These are phyloP conservation scores for Fusarium udum DNA, from an alignment of 2,329 filamentous ascomycete genomes.

Conservation along the genomic window DNA sequence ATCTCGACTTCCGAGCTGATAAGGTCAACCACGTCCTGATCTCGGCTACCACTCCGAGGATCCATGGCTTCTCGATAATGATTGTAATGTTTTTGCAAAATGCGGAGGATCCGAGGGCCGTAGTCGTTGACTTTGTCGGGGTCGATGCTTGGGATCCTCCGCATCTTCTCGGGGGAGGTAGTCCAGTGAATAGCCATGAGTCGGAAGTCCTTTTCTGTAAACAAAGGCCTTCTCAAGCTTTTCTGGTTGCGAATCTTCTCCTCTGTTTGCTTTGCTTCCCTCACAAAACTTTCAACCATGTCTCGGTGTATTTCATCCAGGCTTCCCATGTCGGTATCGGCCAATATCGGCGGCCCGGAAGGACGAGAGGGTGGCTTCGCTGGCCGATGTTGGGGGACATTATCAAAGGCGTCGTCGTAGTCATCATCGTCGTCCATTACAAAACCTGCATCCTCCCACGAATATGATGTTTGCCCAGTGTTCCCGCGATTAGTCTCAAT, in stretches of 20 bases:
- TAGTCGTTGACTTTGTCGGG: slow-evolving; percentile 68
- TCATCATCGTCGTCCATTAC: slow-evolving; percentile 53
- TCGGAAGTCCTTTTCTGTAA: slow-evolving; percentile 74
- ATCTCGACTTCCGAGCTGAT: slow-evolving; percentile 57
- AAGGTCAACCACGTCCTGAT: slow-evolving; percentile 63
- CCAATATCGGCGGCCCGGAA: slow-evolving; percentile 66
- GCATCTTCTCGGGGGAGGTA: slow-evolving; percentile 68
- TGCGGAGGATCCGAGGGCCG: slow-evolving; percentile 67
- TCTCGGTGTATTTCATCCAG: slow-evolving; percentile 69
- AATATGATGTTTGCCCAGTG: slow-evolving; percentile 53
- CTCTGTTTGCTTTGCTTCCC: slow-evolving; percentile 67
- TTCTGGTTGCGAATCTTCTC: slow-evolving; percentile 69
- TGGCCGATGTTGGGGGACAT: slow-evolving; percentile 51
- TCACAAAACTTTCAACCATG: slow-evolving; percentile 72
- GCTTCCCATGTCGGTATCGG: slow-evolving; percentile 61
- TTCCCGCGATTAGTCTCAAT: slow-evolving; percentile 49
- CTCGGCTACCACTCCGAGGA: slow-evolving; percentile 30
- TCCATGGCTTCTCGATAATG: slow-evolving; percentile 63
- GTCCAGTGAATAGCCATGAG: slow-evolving; percentile 80
- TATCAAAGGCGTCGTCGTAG: slow-evolving; percentile 56
- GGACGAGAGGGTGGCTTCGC: slow-evolving; percentile 47
- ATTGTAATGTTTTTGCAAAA: slow-evolving; percentile 61
- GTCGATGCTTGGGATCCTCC: slow-evolving; percentile 69
- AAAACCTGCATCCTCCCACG: slow-evolving; percentile 56
- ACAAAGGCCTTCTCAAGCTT: slow-evolving; percentile 66